Conservation (phyloP, 805 yeast species). For the Candida caryicola region DNA sequence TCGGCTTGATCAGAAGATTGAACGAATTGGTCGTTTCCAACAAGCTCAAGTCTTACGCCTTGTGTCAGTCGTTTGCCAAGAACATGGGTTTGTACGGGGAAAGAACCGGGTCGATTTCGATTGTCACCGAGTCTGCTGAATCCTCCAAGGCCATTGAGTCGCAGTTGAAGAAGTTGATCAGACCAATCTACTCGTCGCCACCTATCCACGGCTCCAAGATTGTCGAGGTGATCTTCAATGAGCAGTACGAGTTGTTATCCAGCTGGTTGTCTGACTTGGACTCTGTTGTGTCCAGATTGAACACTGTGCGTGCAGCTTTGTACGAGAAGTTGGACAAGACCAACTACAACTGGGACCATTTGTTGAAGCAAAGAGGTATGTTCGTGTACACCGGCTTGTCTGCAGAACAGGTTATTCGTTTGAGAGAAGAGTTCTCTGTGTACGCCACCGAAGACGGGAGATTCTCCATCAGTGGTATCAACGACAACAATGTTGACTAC, state of each 20-base stretch:
- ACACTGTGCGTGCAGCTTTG: conserved; percentile 64
- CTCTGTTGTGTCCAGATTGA: conserved; percentile 75
- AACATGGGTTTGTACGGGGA: conserved; percentile 50
- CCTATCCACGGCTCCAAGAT: conserved; percentile 92
- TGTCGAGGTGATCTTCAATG: conserved; percentile 71
- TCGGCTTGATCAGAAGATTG: conserved; percentile 44
- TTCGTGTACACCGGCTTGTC: conserved; percentile 86
- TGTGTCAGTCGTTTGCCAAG: conserved; percentile 50
- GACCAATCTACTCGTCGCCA: conserved; percentile 90
- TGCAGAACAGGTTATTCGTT: conserved; percentile 63
- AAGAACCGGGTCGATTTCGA: conserved; percentile 74
- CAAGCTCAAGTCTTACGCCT: conserved; percentile 49
- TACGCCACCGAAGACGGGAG: conserved; percentile 91
- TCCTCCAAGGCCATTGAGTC: conserved; percentile 60
- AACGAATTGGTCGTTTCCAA: conserved; percentile 49
- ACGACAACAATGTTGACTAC: conserved; percentile 73
- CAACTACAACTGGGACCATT: conserved; percentile 78
- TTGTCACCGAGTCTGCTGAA: conserved; percentile 55
- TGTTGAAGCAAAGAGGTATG: conserved; percentile 92
- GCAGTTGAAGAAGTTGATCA: conserved; percentile 76
- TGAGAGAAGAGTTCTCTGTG: conserved; percentile 70
- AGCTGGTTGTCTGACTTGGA: conserved; percentile 84
- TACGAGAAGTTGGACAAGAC: conserved; percentile 60
- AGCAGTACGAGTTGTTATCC: conserved; percentile 48
- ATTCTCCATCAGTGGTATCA: conserved; percentile 86